Percentiles rank a stretch among this genome's conserved stretches.
Conservation (phyloP, 2,329 filamentous ascomycete species). For the Fusarium sp. region DNA sequence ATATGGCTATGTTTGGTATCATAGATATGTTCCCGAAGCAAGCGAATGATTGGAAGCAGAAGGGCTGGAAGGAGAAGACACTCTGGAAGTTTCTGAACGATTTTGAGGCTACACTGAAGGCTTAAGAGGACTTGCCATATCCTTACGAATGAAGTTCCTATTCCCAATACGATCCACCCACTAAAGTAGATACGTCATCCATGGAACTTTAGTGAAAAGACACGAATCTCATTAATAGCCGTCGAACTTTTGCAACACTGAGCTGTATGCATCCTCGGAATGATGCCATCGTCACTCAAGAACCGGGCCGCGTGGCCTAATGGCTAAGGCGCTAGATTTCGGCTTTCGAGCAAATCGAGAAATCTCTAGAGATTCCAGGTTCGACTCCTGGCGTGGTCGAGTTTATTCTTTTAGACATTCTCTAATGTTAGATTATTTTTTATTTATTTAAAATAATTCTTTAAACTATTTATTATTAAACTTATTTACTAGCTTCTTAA, state of each 20-base stretch:
- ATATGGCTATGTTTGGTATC: not conserved
- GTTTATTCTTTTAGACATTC: not conserved
- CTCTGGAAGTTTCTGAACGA: slow-evolving; percentile 13
- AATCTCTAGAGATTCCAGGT: slow-evolving; percentile 28
- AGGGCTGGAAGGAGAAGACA: slow-evolving; percentile 4
- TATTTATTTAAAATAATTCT: no score
- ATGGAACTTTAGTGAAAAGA: rapidly evolving
- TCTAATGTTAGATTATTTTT: rapidly evolving
- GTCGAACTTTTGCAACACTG: rapidly evolving
- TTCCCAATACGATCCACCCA: rapidly evolving
- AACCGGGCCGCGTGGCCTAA: slow-evolving; percentile 20
- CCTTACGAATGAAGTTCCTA: no score
- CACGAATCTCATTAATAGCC: rapidly evolving
- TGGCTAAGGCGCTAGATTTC: slow-evolving; percentile 30
- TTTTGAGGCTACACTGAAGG: not conserved
- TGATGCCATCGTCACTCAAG: not conserved
- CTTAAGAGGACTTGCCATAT: no score
- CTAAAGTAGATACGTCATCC: not conserved
- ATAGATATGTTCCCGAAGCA: not conserved
- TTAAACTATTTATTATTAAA: no score
- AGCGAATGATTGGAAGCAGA: slow-evolving; percentile 8
- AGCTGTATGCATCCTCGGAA: not conserved
- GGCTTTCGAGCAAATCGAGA: not conserved
- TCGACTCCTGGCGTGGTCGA: slow-evolving; percentile 23
- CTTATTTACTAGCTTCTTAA: rapidly evolving